Base-by-base conservation (phyloP, 257 asterid genomes). In the Parsonsia alboflavescens region DNA sequence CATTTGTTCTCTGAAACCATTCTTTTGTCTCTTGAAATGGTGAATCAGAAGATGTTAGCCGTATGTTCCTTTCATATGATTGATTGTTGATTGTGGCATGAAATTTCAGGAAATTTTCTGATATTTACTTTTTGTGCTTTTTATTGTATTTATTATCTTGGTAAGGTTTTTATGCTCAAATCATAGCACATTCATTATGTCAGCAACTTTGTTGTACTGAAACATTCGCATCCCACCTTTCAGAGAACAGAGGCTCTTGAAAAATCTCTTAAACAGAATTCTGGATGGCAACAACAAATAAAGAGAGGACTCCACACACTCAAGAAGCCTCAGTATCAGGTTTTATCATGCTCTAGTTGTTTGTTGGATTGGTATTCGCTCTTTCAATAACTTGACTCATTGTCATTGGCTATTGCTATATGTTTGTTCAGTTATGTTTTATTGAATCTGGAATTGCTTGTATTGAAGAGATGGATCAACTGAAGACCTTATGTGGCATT, bases 301-400 rank as follows among this genome's bases (percentile, higher is more conserved):
- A 91, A 93, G 86, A 90, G 97, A 82, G 96, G 98, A 5, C 81
- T 80, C 69, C 97, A 91, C 86, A 90, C 98, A 21, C 86, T 93
- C 80, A 87, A 71, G 84, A 85, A 93, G 85, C 87, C 82, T 21
- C 84, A 85, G 62, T 90, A 91, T 79, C 97, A 91, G 97, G 98
- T 94, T 74, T 46, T 75, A 75, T 57, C 77, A 42, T 59, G 12
- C 73, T 76, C 64, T 49, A 8, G 28, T 75, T 22, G 9, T 48
- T 15, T 28, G 41, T 28, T 48, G 36, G 39, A 12, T 52, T 70
- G 74, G 4, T 63, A 50, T 41, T 8, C 19, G n/a, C 39, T 73
- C 59, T 49, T 39, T 19, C 57, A 46, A 19, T 8, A 21, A 54
- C 58, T 76, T 56, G 44, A 6, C 24, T 58, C 7, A 69, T 41